These are phyloP conservation scores for Nicotiana undulata DNA, from an alignment of 257 asterid species.

Conservation along the genomic window DNA sequence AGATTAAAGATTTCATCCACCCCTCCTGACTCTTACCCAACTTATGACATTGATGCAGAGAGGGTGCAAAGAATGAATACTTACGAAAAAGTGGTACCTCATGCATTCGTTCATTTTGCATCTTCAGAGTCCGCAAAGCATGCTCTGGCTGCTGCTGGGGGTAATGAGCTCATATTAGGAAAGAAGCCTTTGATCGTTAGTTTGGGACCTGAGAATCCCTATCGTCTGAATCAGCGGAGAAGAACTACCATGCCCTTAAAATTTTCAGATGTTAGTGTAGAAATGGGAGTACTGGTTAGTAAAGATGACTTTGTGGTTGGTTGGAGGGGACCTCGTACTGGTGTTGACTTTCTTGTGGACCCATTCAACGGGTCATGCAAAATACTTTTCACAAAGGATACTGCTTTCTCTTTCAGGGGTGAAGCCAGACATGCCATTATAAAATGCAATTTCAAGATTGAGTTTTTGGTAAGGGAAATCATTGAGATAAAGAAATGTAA, in stretches of 20 bases:
- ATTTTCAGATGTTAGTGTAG: conserved; percentile 43
- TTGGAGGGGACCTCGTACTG: conserved; percentile 59
- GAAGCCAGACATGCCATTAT: conserved; percentile 35
- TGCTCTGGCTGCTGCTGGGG: conserved; percentile 55
- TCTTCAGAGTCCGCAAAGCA: conserved; percentile 34
- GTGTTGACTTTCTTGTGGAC: conserved; percentile 69
- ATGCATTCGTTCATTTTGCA: conserved; percentile 85
- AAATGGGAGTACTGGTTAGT: conserved; percentile 54
- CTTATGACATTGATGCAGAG: conserved; percentile 30
- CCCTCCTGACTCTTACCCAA: conserved; percentile 69
- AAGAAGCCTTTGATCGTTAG: conserved; percentile 46
- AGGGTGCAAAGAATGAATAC: conserved; percentile 25
- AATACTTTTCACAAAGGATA: conserved; percentile 52
- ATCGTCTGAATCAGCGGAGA: conserved; percentile 54
- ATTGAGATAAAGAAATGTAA: conserved; percentile 36
- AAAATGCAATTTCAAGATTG: conserved; percentile 65
- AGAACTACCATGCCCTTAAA: conserved; percentile 48
- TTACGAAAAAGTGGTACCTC: conserved; percentile 65
- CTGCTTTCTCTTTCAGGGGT: conserved; percentile 48
- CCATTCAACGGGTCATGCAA: conserved; percentile 70
- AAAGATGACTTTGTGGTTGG: conserved; percentile 60
- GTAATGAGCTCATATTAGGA: conserved; percentile 40
- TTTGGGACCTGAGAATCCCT: conserved; percentile 70
- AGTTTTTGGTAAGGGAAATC: conserved; percentile 63
- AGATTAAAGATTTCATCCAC: conserved; percentile 92